Percentiles rank a stretch among this genome's conserved stretches.
These are phyloP conservation scores for Geotrichum phurueaensis DNA, from an alignment of 1,139 yeast genomes.

Conservation along the genomic window DNA sequence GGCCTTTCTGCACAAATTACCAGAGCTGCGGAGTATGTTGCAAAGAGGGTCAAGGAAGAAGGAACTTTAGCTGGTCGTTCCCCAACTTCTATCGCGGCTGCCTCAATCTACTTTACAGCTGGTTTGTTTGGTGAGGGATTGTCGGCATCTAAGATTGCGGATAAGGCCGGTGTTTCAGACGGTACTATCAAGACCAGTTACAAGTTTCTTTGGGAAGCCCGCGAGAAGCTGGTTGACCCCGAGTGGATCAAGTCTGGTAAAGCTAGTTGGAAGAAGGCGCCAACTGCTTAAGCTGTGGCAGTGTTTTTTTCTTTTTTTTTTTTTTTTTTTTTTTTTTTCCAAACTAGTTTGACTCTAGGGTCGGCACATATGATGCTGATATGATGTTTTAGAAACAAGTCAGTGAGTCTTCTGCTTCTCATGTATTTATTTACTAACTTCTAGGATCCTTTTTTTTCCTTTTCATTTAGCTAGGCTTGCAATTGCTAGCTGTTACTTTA, in stretches of 20 bases:
- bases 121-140: slow-evolving; percentile 60
- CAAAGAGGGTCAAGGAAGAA: slow-evolving; percentile 78
- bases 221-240: slow-evolving; percentile 70
- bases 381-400: too few relatives aligned
- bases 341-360: background rate
- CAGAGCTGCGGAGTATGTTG: slow-evolving; percentile 89
- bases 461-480: background rate
- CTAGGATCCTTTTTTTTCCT: background rate
- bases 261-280: slow-evolving; percentile 56
- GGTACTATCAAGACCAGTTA: slow-evolving; percentile 94
- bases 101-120: slow-evolving; percentile 90
- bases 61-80: slow-evolving; percentile 96
- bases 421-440: background rate
- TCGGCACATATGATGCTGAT: background rate
- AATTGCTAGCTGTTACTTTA: background rate
- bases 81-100: slow-evolving; percentile 96
- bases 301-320: slow-evolving; percentile 18
- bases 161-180: slow-evolving; percentile 92
- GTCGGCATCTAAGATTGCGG: slow-evolving; percentile 77
- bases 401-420: background rate
- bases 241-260: slow-evolving; percentile 61
- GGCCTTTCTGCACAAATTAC: slow-evolving; percentile 82
- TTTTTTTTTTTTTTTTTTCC: background rate
- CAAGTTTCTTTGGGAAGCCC: slow-evolving; percentile 69
- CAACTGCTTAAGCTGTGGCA: slow-evolving; percentile 33